Base-by-base conservation (phyloP, 768 basidiomycete species). In the Xerocomus potaroensis region DNA sequence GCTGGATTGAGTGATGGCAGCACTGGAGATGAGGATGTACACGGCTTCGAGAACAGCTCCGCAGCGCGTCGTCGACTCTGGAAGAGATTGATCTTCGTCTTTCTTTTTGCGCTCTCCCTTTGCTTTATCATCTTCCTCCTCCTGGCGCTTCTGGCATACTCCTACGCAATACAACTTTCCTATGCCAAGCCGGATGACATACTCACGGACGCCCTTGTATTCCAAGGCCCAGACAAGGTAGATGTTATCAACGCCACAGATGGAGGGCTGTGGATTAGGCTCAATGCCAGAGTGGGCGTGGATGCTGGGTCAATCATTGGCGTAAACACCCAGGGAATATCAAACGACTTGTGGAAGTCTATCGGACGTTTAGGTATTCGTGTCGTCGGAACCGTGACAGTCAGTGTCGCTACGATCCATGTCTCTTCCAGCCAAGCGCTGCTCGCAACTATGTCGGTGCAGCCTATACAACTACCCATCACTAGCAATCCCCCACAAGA, bases 291-390 rank as follows among this genome's bases (percentile, higher is more conserved):
- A 39, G 58, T 85, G 14, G 87, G 87, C 0, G 50, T 90, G n/a
- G 79, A 89, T 59, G 85, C 81, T 7, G 84, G 83, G 2, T 61
- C 71, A 8, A 67, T 80, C 16, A 67, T 85, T 12, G 83, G 78
- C 1, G 74, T 85, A 11, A 77, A 78, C 44, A 66, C 67, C 8
- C 70, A 86, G 45, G 69, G 69, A 24, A 31, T 79, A 6, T 48
- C 80, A 37, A 51, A 59, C n/a, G 65, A 64, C 36, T 48, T 79
- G 24, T 84, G 82, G 81, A 88, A 84, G 64, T 69, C 75, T 2
- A 47, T 88, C 15, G 87, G 86, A 3, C 73, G 84, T 27, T 82
- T 84, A 76, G 78, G 84, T 5, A 74, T 90, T 24, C 70, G 71
- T 27, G 65, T 60, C 11, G 55, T 91, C 43, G 76, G 78, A 50